A percentile compares a stretch with the other conserved stretches of the same genome.
Conservation (phyloP, 768 basidiomycete species). For the Postia placenta region DNA sequence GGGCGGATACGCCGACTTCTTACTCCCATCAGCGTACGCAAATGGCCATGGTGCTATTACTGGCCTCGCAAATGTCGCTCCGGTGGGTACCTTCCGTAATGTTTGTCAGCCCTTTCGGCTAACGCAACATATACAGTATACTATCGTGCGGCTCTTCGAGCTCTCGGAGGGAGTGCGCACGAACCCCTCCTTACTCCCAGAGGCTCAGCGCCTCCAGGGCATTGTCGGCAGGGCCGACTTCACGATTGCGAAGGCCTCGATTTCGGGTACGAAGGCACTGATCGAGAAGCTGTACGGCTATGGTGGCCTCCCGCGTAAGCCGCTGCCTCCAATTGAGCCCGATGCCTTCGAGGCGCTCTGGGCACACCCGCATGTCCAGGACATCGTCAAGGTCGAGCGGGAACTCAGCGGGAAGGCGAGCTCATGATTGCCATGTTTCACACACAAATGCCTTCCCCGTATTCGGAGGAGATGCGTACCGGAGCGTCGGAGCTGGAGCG, state of each 20-base stretch:
- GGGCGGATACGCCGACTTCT: constrained; percentile 82
- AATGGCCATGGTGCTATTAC: constrained; percentile 87
- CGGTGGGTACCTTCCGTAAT: constrained; percentile 36
- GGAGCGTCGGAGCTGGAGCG: too few relatives aligned
- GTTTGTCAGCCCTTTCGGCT: neutral
- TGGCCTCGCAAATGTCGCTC: constrained; percentile 80
- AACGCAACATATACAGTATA: constrained; percentile 33
- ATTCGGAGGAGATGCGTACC: too few relatives aligned
- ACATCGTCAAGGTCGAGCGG: constrained; percentile 59
- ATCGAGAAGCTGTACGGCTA: constrained; percentile 74
- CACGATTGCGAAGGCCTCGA: constrained; percentile 68
- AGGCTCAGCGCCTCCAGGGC: constrained; percentile 73
- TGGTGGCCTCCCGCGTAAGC: constrained; percentile 73
- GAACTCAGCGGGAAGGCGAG: constrained; percentile 41
- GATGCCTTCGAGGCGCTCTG: constrained; percentile 56
- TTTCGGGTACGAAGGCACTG: constrained; percentile 80
- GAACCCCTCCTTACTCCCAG: constrained; percentile 51
- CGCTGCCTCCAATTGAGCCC: constrained; percentile 60
- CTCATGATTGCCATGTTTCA: neutral
- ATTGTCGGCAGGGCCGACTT: constrained; percentile 77
- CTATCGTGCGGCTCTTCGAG: constrained; percentile 55
- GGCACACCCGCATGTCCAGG: constrained; percentile 66
- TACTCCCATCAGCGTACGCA: constrained; percentile 65
- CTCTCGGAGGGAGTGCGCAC: constrained; percentile 51
- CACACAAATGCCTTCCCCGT: too few relatives aligned